Conservation (phyloP, 2,329 filamentous ascomycete species). For the Aspergillus costaricaensis region DNA sequence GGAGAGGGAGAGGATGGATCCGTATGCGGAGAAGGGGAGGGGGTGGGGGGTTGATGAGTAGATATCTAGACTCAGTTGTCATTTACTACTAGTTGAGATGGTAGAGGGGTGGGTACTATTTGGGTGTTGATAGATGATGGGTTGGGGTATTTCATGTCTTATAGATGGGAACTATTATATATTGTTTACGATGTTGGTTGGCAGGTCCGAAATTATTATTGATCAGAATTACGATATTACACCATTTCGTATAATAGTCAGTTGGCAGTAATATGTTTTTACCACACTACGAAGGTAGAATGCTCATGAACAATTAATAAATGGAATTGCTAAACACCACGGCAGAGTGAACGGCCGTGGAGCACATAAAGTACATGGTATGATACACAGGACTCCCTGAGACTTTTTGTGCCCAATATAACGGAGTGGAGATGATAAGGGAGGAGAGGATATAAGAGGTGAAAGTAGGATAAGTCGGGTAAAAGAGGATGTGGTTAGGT, state of each 20-base stretch:
- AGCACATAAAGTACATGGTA: constrained; percentile 27
- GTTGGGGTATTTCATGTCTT: not conserved
- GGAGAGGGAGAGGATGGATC: constrained; percentile 9
- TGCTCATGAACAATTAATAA: constrained; percentile 17
- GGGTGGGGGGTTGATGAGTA: not conserved
- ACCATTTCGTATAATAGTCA: not conserved
- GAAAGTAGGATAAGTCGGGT: constrained; percentile 3
- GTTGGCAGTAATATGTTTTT: not conserved
- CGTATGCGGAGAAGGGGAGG: constrained; percentile 16
- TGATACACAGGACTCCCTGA: constrained; percentile 30
- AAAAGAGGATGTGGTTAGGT: constrained; percentile 12
- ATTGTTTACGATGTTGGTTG: too few relatives aligned
- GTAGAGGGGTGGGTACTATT: not conserved
- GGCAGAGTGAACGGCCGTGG: constrained; percentile 1
- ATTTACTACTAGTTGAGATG: too few relatives aligned
- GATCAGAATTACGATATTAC: too few relatives aligned
- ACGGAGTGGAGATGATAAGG: constrained; percentile 30
- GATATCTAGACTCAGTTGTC: too few relatives aligned
- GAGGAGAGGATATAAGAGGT: constrained; percentile 8
- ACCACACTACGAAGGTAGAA: not conserved
- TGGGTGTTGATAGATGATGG: not conserved
- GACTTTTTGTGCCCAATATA: constrained; percentile 27
- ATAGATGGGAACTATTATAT: too few relatives aligned
- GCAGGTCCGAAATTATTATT: too few relatives aligned
- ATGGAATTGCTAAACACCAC: constrained; percentile 15